Conservation (phyloP, 164 flowering plant species). For the Nymphaea thermarum region DNA sequence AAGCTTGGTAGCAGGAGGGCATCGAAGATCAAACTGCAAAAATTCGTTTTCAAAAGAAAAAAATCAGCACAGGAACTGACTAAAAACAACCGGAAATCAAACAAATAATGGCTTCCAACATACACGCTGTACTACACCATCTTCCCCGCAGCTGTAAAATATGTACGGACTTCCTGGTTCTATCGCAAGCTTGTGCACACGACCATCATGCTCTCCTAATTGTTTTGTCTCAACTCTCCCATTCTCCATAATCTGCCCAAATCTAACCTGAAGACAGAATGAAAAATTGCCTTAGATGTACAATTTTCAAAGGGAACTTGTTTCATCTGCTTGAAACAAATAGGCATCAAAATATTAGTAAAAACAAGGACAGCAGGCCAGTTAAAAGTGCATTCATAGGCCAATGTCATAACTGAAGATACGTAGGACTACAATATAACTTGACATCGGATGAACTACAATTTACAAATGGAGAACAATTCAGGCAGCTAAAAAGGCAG, state of each 20-base stretch:
- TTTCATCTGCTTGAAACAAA: background rate
- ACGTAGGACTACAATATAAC: too few species aligned
- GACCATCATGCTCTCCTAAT: slow-evolving; percentile 48
- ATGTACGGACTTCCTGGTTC: slow-evolving; percentile 75
- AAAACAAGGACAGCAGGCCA: too few species aligned
- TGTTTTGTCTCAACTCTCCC: slow-evolving; percentile 42
- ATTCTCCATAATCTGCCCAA: slow-evolving; percentile 34
- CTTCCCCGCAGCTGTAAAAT: slow-evolving; percentile 66
- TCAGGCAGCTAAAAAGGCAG: too few species aligned
- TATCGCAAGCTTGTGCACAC: slow-evolving; percentile 51
- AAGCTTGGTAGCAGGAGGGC: slow-evolving; percentile 39
- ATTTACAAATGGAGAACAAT: too few species aligned
- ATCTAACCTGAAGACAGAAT: slow-evolving; percentile 40
- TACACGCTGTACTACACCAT: slow-evolving; percentile 67
- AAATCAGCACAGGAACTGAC: background rate
- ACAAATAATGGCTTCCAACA: slow-evolving; percentile 5
- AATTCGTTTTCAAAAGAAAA: background rate
- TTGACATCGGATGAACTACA: too few species aligned
- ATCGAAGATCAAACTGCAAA: slow-evolving; percentile 73
- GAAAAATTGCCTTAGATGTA: background rate
- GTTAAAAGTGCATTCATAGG: too few species aligned
- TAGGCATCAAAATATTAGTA: background rate
- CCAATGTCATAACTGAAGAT: too few species aligned
- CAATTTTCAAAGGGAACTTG: background rate
- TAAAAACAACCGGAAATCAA: background rate